phyloP scores from a whole-genome alignment of 176 grass and related monocot species.

The Oryza meridionalis region DNA sequence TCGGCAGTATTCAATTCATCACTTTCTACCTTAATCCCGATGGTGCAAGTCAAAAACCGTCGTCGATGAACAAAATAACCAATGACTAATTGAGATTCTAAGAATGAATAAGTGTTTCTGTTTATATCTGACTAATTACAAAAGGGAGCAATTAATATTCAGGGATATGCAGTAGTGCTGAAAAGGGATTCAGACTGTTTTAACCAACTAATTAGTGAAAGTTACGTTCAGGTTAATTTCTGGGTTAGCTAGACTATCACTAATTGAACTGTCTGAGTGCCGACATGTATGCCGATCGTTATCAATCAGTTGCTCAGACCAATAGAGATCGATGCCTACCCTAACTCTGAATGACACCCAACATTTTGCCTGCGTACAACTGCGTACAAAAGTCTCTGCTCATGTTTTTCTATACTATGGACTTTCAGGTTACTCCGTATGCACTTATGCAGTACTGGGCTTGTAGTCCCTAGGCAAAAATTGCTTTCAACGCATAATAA shows the following conservation, averaged over 20 bases:
- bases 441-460: background rate
- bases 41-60: background rate
- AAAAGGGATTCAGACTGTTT: background rate
- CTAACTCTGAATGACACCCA: background rate
- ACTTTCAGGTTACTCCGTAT: background rate
- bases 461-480: background rate
- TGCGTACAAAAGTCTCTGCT: background rate
- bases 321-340: background rate
- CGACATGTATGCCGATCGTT: background rate
- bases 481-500: background rate
- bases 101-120: background rate
- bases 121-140: background rate
- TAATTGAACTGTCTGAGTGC: background rate
- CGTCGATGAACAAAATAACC: background rate
- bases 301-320: background rate
- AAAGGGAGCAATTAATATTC: background rate
- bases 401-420: background rate
- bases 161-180: background rate
- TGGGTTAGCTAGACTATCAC: background rate
- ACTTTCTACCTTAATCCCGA: background rate
- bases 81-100: background rate
- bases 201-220: background rate
- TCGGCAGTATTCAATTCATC: background rate
- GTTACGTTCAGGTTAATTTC: background rate
- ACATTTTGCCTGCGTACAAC: background rate